phyloP scores from a whole-genome alignment of 192 early-diverging fungal species.

The Coemansia sp. region DNA sequence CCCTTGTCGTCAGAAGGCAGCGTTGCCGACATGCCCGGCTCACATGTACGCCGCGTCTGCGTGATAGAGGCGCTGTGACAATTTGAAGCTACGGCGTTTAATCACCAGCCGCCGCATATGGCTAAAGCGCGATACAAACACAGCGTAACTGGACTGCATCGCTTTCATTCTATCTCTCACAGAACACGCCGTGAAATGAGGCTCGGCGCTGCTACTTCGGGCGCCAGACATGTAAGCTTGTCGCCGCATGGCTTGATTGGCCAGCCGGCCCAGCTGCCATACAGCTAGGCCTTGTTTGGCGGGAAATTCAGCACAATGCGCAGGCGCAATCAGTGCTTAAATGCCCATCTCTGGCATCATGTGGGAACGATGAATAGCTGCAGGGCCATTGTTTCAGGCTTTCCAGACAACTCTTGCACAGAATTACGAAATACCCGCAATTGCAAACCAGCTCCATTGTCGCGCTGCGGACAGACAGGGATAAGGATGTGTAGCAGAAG shows the following conservation, averaged over 20 bases:
- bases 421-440: slow-evolving; percentile 8
- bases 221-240: neutral
- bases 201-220: neutral
- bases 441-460: slow-evolving; percentile 5
- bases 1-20: neutral
- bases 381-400: slow-evolving; percentile 5
- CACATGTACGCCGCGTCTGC: slow-evolving; percentile 1
- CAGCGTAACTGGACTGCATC: neutral
- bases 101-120: neutral
- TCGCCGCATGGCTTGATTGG: neutral
- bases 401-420: neutral
- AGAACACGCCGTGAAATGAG: neutral
- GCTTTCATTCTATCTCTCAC: neutral
- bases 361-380: slow-evolving; percentile 11
- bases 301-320: slow-evolving; percentile 3
- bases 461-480: neutral
- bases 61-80: slow-evolving; percentile 6
- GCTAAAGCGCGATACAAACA: neutral
- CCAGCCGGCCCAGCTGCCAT: neutral
- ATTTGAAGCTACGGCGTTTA: neutral
- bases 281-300: neutral
- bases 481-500: neutral
- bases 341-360: slow-evolving; percentile 7
- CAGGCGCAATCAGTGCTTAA: slow-evolving; percentile 4
- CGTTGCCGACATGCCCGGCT: neutral